A percentile compares a stretch with the other conserved stretches of the same genome.
These are phyloP conservation scores for Russula earlei DNA, from an alignment of 768 basidiomycete genomes.

Conservation along the genomic window DNA sequence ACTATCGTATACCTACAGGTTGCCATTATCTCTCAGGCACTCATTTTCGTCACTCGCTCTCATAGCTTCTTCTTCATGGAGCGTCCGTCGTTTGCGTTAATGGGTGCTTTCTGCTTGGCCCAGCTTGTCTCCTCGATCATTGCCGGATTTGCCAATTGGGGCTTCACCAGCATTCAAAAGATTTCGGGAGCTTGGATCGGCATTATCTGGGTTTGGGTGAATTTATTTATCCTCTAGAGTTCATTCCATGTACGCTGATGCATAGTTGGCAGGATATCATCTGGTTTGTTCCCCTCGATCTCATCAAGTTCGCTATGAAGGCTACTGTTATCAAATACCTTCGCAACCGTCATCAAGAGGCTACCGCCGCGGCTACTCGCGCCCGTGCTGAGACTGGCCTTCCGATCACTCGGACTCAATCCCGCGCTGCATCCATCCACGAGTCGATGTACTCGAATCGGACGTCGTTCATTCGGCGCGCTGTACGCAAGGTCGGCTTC, in stretches of 20 bases:
- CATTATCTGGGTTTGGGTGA: slow-evolving; percentile 93
- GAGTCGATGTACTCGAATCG: slow-evolving; percentile 93
- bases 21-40: slow-evolving; percentile 96
- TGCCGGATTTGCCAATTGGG: slow-evolving; percentile 87
- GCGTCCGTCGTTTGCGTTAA: slow-evolving; percentile 79
- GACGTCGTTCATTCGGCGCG: slow-evolving; percentile 85
- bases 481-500: slow-evolving; percentile 82
- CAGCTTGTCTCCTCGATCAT: slow-evolving; percentile 95
- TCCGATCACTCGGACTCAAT: slow-evolving; percentile 78
- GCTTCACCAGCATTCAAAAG: slow-evolving; percentile 74
- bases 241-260: background rate
- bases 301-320: slow-evolving; percentile 96
- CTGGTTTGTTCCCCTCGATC: slow-evolving; percentile 94
- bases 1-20: slow-evolving; percentile 93
- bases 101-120: slow-evolving; percentile 85
- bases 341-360: slow-evolving; percentile 50
- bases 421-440: slow-evolving; percentile 82
- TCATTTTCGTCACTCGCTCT: slow-evolving; percentile 93
- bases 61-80: slow-evolving; percentile 98
- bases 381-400: slow-evolving; percentile 41
- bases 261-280: slow-evolving; percentile 63
- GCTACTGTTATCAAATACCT: slow-evolving; percentile 81
- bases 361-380: slow-evolving; percentile 26
- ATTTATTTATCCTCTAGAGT: slow-evolving; percentile 20
- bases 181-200: slow-evolving; percentile 95